These are phyloP conservation scores for Tilletia horrida DNA, from an alignment of 1,284 basidiomycete genomes.

Conservation along the genomic window DNA sequence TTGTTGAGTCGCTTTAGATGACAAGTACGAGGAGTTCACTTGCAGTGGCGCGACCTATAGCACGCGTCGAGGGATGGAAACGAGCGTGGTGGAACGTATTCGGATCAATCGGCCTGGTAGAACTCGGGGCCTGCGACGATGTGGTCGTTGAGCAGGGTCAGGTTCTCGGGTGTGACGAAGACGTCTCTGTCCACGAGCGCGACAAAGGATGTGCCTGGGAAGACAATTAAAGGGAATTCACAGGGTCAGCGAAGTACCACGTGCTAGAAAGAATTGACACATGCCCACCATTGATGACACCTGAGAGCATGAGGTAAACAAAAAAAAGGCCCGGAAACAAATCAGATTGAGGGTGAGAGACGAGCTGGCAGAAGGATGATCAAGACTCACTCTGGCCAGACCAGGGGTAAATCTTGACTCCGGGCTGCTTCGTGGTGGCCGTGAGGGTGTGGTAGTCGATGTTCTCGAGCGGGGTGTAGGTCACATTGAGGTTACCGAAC, in stretches of 20 bases:
- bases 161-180: conserved; percentile 34
- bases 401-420: conserved; percentile 26
- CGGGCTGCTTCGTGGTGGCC: conserved; percentile 38
- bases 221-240: background rate
- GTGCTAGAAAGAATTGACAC: background rate
- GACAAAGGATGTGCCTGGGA: conserved; percentile 33
- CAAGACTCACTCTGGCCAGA: conserved; percentile 18
- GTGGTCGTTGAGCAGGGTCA: conserved; percentile 36
- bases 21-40: too few relatives aligned
- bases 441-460: conserved; percentile 30
- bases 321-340: too few relatives aligned
- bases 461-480: conserved; percentile 37
- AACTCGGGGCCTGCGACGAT: conserved; percentile 40
- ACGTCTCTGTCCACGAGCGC: conserved; percentile 32
- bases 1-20: too few relatives aligned
- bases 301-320: too few relatives aligned
- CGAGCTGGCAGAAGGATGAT: too few relatives aligned
- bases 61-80: too few relatives aligned
- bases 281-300: conserved; percentile 7
- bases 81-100: too few relatives aligned
- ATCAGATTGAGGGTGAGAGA: too few relatives aligned
- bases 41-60: too few relatives aligned
- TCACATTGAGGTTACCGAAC: conserved; percentile 40
- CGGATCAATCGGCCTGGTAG: conserved; percentile 42
- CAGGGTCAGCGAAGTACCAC: background rate